A percentile compares a stretch with the other conserved stretches of the same genome.
Evolutionary conservation across 805 yeast genomes (phyloP).

Genomic region (Yarrowia alimentaria): DNA sequence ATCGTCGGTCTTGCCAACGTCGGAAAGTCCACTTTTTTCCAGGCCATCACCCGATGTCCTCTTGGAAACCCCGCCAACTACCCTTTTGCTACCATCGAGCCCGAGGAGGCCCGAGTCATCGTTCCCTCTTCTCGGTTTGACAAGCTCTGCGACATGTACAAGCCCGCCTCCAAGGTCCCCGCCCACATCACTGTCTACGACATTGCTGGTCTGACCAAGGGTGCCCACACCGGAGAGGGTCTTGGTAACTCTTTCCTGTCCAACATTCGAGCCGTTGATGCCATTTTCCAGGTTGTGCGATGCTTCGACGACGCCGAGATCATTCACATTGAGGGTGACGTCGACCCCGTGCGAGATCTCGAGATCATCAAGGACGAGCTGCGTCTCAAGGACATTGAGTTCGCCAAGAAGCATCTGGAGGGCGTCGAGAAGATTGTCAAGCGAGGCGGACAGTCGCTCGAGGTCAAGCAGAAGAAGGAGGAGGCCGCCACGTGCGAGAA

Average conservation of each 20-base stretch:
- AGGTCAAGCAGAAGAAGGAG: conserved; percentile 84
- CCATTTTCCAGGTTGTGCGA: conserved; percentile 95
- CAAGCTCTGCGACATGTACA: conserved; percentile 65
- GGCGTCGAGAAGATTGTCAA: conserved; percentile 73
- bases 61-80: conserved; percentile 96
- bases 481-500: conserved; percentile 71
- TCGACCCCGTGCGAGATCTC: conserved; percentile 91
- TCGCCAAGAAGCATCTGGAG: conserved; percentile 79
- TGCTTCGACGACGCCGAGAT: conserved; percentile 98
- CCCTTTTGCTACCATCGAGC: conserved; percentile 97
- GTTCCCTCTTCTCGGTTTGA: conserved; percentile 92
- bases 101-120: conserved; percentile 94
- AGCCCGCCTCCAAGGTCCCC: conserved; percentile 82
- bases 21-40: conserved; percentile 97
- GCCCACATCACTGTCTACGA: conserved; percentile 92
- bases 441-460: conserved; percentile 87
- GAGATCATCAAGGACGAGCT: conserved; percentile 88
- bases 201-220: conserved; percentile 97
- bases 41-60: conserved; percentile 89
- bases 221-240: conserved; percentile 96
- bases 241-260: conserved; percentile 96
- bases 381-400: conserved; percentile 95
- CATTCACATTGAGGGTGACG: conserved; percentile 95
- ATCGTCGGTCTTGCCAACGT: conserved; percentile 91
- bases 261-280: conserved; percentile 96